Evolutionary conservation across 2,329 filamentous ascomycete species (phyloP), one percentile per base, ranked within the genome.

Genomic region (Epichloe uncinata): DNA sequence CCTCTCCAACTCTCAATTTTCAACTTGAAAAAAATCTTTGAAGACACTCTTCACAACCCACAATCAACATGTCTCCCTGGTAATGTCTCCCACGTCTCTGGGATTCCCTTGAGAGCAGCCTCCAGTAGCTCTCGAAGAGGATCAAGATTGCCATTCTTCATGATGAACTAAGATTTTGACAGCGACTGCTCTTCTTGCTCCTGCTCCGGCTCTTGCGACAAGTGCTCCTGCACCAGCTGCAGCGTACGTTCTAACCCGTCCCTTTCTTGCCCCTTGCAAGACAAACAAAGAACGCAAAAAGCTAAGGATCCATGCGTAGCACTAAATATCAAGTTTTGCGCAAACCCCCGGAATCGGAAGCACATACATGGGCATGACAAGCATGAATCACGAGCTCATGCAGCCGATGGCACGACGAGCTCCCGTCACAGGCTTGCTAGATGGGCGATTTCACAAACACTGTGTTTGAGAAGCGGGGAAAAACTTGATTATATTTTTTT

Each of bases 201-300:
- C 37, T 59, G 57, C 55, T 37, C 57, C 51, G 54, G 55, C 53
- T 42, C 45, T 50, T 59, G 57, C 53, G 37, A 55, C 47, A 33
- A 46, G 42, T 59, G 57, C 53, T 54, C 56, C 36, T 60, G 57
- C 57, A 42, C 37, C 44, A 54, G 46, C 52, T 60, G 57, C 57
- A 50, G 54, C 49, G 55, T 58, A 48, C 41, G 56, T 53, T 18
- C 13, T 18, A 5, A 12, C n/a, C 22, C 36, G 8, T 18, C 13
- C 18, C 5, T 37, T 35, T 37, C 12, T 41, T 11, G 7, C 5
- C 11, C 9, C 22, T 41, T 34, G 0, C 15, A 43, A 20, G 11
- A 30, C 15, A 4, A 30, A 30, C 1, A 1, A 30, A 30, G 6
- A 9, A 9, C 3, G 9, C 1, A 3, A n/a, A 43, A 5, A 33